These are phyloP conservation scores for Malbranchea zuffiana DNA, from an alignment of 2,329 filamentous ascomycete species.

Conservation along the genomic window DNA sequence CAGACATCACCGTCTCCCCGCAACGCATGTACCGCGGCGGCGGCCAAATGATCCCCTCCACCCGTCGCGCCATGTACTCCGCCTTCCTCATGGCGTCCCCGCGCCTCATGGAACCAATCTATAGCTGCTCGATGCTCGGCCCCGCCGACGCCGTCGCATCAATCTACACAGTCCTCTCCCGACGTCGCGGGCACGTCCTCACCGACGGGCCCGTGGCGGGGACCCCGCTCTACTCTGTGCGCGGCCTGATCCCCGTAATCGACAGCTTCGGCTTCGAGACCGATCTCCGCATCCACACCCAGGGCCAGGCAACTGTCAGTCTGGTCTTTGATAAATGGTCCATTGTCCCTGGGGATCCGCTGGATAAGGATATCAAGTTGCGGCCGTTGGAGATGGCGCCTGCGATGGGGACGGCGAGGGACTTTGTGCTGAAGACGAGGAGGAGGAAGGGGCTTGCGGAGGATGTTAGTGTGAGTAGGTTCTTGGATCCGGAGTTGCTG, in stretches of 20 bases:
- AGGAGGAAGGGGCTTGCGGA: conserved; percentile 87
- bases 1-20: conserved; percentile 72
- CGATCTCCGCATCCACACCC: conserved; percentile 88
- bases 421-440: conserved; percentile 94
- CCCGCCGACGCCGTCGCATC: conserved; percentile 79
- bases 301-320: conserved; percentile 80
- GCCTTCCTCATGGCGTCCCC: conserved; percentile 96
- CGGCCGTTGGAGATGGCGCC: conserved; percentile 77
- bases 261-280: conserved; percentile 98
- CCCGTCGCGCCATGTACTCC: conserved; percentile 83
- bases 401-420: conserved; percentile 79
- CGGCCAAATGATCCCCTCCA: conserved; percentile 93
- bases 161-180: conserved; percentile 82
- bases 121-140: conserved; percentile 83
- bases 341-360: conserved; percentile 87
- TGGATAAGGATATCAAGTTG: conserved; percentile 75
- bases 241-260: conserved; percentile 85
- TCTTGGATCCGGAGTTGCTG: conserved; percentile 90
- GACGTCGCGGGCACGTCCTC: conserved; percentile 81
- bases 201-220: conserved; percentile 90
- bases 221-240: conserved; percentile 84
- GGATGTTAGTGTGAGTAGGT: conserved; percentile 91
- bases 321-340: conserved; percentile 94
- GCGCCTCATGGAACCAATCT: conserved; percentile 92
- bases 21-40: conserved; percentile 93